These are phyloP conservation scores for Fraxinus baroniana DNA, from an alignment of 305 asterid genomes.

Conservation along the genomic window DNA sequence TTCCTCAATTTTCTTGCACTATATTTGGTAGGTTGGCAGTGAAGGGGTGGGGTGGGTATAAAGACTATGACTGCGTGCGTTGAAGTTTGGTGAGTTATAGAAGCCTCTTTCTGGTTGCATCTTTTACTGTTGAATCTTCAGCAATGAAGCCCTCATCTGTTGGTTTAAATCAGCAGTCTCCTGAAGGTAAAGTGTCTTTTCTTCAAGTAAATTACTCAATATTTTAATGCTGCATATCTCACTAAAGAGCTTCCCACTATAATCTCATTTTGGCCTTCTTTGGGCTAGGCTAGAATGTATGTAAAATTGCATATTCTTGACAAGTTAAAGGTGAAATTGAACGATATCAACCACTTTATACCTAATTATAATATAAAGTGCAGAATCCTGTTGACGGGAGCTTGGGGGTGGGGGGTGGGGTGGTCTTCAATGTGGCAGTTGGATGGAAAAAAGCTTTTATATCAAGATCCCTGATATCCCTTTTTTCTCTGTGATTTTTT, in stretches of 20 bases:
- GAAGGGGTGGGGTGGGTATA: conserved; percentile 7
- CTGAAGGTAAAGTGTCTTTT: conserved; percentile 49
- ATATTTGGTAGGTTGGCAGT: conserved; percentile 19
- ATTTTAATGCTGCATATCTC: conserved; percentile 19
- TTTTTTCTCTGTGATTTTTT: not conserved
- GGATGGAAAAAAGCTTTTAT: not conserved
- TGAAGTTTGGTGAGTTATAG: conserved; percentile 28
- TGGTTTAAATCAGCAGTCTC: conserved; percentile 53
- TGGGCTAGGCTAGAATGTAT: not conserved
- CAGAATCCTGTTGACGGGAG: not conserved
- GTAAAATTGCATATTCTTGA: not conserved
- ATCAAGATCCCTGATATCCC: not conserved
- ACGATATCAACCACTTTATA: not conserved
- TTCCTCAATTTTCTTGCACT: conserved; percentile 10
- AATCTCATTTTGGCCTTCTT: not conserved
- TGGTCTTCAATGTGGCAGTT: not conserved
- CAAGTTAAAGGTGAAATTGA: not conserved
- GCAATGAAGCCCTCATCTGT: conserved; percentile 54
- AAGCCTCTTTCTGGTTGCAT: conserved; percentile 24
- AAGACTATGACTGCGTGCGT: conserved; percentile 22
- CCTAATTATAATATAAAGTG: not conserved
- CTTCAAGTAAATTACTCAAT: not conserved
- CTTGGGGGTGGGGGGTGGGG: not conserved
- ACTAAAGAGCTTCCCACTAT: conserved; percentile 9
- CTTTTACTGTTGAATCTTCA: conserved; percentile 33